Evolutionary conservation across 805 yeast genomes (phyloP), one percentile per base, ranked within the genome.

Genomic region (Candida oleophila): DNA sequence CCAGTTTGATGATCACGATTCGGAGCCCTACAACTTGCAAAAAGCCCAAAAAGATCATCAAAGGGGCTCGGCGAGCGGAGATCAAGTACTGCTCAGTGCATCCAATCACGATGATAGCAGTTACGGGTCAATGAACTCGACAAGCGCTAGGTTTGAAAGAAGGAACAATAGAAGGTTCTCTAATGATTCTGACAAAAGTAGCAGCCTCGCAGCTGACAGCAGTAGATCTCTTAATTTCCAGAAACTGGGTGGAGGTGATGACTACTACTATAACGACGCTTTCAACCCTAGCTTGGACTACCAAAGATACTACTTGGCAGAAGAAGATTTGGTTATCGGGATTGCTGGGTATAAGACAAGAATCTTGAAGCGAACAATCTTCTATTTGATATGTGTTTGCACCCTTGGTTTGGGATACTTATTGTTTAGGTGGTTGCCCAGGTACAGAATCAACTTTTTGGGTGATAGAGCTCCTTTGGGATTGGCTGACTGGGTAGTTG

Each of bases 271-370:
- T 39, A 7, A 25, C 11, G 11, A 25, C 30, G 30, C 64, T 65
- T 2, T 76, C 87, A 0, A 64, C 53, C 11, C 64, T 7, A 25
- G 11, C 5, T 25, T 75, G 42, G 70, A 69, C 46, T 77, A 74
- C 53, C 99, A 94, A 66, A 76, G 97, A 47, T 89, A 87, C 64
- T 94, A 92, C 64, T 79, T 94, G 50, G 91, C 97, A 0, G 98
- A 94, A 63, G 99, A 94, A 62, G 99, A 94, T 69, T 71, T 94
- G 58, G 92, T 92, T 11, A 80, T 94, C 49, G 97, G 96, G 50
- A 87, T 94, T 51, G 99, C 97, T 0, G 98, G 98, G 3, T 94
- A 88, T 64, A 65, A 65, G 45, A 79, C 83, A 14, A 78, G 83
- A 11, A 59, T 59, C 41, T 45, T 74, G 53, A 79, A 82, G 50